Percentiles rank a stretch among this genome's conserved stretches.
Conservation (phyloP, 2,329 filamentous ascomycete genomes). For the Emergomyces africanus region DNA sequence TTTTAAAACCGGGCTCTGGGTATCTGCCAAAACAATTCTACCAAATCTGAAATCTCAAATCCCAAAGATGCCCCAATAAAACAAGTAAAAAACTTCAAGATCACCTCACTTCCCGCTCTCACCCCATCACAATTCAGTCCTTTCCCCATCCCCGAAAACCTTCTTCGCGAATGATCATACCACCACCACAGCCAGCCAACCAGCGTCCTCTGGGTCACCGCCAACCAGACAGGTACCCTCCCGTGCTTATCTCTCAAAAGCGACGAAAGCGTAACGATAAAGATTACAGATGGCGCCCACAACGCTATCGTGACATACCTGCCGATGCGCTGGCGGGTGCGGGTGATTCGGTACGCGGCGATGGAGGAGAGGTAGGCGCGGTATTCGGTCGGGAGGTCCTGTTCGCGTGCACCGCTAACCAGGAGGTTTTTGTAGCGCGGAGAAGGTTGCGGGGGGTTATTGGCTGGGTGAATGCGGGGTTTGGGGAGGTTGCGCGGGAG, state of each 20-base stretch:
- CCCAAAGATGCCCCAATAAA: too few relatives aligned
- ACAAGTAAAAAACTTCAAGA: too few relatives aligned
- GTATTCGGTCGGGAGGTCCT: constrained; percentile 68
- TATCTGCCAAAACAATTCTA: background rate
- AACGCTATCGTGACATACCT: constrained; percentile 46
- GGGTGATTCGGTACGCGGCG: constrained; percentile 58
- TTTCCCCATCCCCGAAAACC: constrained; percentile 79
- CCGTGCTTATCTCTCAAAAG: constrained; percentile 53
- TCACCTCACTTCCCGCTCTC: background rate
- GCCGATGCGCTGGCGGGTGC: constrained; percentile 52
- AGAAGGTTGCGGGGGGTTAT: constrained; percentile 66
- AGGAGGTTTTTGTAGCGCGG: constrained; percentile 73
- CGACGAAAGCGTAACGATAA: constrained; percentile 35
- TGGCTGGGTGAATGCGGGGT: constrained; percentile 1
- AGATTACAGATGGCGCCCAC: constrained; percentile 46
- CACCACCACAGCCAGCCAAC: constrained; percentile 49
- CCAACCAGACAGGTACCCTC: constrained; percentile 55
- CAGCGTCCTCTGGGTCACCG: constrained; percentile 36
- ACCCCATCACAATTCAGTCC: constrained; percentile 35
- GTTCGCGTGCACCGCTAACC: constrained; percentile 63
- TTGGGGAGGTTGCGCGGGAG: background rate
- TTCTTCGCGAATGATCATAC: constrained; percentile 54
- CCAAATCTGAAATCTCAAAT: background rate
- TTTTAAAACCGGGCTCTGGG: too few relatives aligned
- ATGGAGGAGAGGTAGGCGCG: constrained; percentile 57